Evolutionary conservation across 2,329 filamentous ascomycete genomes (phyloP).

Genomic region (Talaromyces pinophilus): DNA sequence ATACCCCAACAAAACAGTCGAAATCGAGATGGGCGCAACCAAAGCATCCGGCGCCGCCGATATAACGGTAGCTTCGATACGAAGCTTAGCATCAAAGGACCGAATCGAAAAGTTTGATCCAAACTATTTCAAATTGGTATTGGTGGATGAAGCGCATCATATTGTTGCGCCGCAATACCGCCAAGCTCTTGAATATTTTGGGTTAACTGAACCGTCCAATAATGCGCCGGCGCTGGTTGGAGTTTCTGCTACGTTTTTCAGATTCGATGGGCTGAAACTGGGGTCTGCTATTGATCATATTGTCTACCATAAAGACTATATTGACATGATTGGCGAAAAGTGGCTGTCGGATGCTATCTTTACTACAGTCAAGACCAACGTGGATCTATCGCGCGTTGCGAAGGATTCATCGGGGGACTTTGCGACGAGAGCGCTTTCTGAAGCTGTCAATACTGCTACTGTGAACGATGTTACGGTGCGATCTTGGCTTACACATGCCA

Average conservation of each 20-base stretch:
- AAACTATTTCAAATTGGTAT: constrained; percentile 75
- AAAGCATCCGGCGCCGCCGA: constrained; percentile 80
- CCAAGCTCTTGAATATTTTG: constrained; percentile 74
- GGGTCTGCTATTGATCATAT: constrained; percentile 90
- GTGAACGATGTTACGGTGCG: constrained; percentile 83
- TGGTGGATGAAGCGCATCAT: constrained; percentile 97
- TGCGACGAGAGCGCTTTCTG: constrained; percentile 71
- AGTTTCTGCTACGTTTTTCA: constrained; percentile 78
- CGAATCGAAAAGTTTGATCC: constrained; percentile 84
- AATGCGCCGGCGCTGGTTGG: constrained; percentile 72
- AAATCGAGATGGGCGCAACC: constrained; percentile 85
- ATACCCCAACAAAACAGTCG: constrained; percentile 78
- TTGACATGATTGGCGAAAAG: constrained; percentile 81
- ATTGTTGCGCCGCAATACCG: constrained; percentile 85
- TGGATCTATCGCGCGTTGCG: constrained; percentile 73
- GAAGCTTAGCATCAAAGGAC: constrained; percentile 75
- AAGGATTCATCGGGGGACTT: constrained; percentile 73
- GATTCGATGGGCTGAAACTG: constrained; percentile 80
- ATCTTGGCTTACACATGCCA: constrained; percentile 78
- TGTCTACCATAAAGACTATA: constrained; percentile 86
- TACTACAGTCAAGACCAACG: constrained; percentile 83
- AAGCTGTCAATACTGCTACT: constrained; percentile 75
- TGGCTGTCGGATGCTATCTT: constrained; percentile 93
- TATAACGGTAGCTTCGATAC: constrained; percentile 89
- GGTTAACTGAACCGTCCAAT: constrained; percentile 57